A percentile compares a stretch with the other conserved stretches of the same genome.
Evolutionary conservation across 148 eudicot genomes (phyloP).

Genomic region (Rhododendron griersonianum): DNA sequence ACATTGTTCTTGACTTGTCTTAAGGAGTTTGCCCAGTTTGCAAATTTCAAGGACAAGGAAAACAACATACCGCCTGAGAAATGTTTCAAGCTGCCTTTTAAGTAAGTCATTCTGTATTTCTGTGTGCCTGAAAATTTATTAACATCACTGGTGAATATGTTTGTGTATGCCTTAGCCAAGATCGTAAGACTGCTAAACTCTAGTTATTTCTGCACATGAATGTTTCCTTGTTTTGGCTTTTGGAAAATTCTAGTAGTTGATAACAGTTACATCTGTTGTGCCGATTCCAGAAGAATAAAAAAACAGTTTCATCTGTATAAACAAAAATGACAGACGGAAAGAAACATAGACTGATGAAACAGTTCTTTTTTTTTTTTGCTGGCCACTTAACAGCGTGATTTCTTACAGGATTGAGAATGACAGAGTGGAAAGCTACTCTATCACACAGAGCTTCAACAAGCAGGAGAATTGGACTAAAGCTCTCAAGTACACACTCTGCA

Average conservation of each 20-base stretch:
- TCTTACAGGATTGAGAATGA: slow-evolving; percentile 60
- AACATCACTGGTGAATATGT: not conserved
- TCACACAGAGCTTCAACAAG: slow-evolving; percentile 98
- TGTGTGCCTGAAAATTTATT: not conserved
- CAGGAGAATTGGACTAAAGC: slow-evolving; percentile 98
- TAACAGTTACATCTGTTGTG: not conserved
- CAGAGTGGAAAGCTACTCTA: slow-evolving; percentile 74
- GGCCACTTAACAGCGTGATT: not conserved
- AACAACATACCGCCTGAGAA: slow-evolving; percentile 85
- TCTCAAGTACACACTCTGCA: slow-evolving; percentile 92
- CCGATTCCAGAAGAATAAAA: not conserved
- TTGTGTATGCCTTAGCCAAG: not conserved
- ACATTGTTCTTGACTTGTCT: slow-evolving; percentile 89
- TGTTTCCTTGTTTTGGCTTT: not conserved
- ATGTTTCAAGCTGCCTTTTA: slow-evolving; percentile 90
- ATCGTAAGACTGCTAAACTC: not conserved
- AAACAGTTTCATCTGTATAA: not conserved
- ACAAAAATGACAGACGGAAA: not conserved
- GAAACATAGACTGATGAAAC: not conserved
- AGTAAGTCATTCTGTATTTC: slow-evolving; percentile 38
- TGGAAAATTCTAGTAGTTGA: not conserved
- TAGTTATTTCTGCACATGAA: not conserved
- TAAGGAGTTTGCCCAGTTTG: slow-evolving; percentile 63
- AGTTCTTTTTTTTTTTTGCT: not conserved
- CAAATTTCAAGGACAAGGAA: slow-evolving; percentile 77